Conservation (phyloP, 1,284 basidiomycete genomes). For the Ceratobasidium papillatum region DNA sequence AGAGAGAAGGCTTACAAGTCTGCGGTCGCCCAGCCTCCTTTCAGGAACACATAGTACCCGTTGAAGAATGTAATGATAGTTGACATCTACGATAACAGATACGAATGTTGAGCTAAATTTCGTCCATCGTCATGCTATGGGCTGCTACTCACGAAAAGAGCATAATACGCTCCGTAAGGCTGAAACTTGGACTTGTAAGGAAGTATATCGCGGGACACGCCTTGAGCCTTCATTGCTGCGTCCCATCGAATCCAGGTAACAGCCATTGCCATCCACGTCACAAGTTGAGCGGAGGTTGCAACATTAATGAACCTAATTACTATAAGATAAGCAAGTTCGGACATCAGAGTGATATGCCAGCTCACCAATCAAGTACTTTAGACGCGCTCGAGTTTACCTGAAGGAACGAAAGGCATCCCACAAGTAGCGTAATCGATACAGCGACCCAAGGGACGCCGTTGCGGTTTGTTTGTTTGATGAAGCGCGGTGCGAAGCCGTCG, state of each 20-base stretch:
- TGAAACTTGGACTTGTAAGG: constrained; percentile 28
- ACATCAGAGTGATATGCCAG: constrained; percentile 41
- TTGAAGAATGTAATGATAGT: constrained; percentile 31
- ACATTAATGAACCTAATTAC: constrained; percentile 44
- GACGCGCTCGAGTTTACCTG: constrained; percentile 45
- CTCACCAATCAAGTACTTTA: constrained; percentile 48
- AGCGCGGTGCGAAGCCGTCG: constrained; percentile 47
- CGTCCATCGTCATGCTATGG: too few relatives aligned
- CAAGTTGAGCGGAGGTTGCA: constrained; percentile 33
- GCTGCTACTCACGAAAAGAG: constrained; percentile 7
- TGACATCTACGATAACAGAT: not conserved
- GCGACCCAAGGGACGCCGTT: constrained; percentile 48
- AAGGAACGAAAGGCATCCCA: constrained; percentile 48
- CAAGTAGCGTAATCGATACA: constrained; percentile 45
- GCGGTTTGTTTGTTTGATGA: constrained; percentile 47
- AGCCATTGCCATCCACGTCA: constrained; percentile 48
- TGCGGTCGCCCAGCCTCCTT: constrained; percentile 30
- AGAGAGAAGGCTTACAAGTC: constrained; percentile 16
- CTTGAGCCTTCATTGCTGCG: constrained; percentile 47
- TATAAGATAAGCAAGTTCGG: not conserved
- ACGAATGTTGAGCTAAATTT: not conserved
- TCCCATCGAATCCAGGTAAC: constrained; percentile 49
- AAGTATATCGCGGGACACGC: constrained; percentile 41
- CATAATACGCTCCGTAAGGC: constrained; percentile 32
- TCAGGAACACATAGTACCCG: constrained; percentile 35